phyloP scores from a whole-genome alignment of 805 yeast genomes.

The Blastobotrys terrestris region DNA sequence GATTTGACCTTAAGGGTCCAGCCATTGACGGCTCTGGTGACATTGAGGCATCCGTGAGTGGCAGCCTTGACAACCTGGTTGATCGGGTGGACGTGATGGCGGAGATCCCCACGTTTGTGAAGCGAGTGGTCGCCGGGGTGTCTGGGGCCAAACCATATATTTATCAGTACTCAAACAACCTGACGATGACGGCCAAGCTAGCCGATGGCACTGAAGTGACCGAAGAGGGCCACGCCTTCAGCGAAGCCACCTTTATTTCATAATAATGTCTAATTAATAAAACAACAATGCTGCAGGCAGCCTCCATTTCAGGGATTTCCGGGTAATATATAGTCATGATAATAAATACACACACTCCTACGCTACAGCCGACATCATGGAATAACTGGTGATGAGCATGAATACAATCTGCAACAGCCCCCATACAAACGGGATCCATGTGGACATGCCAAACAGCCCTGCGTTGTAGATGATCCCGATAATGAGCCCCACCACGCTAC shows the following conservation, averaged over 20 bases:
- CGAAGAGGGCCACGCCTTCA: slow-evolving; percentile 64
- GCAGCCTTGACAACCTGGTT: slow-evolving; percentile 54
- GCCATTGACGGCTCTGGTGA: slow-evolving; percentile 39
- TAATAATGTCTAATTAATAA: slow-evolving; percentile 11
- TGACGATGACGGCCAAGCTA: slow-evolving; percentile 40
- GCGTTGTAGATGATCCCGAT: slow-evolving; percentile 70
- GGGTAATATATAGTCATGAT: too few relatives aligned
- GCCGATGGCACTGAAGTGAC: slow-evolving; percentile 36
- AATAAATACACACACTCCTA: too few relatives aligned
- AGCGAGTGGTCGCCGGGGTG: slow-evolving; percentile 86
- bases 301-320: too few relatives aligned
- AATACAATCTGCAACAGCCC: slow-evolving; percentile 62
- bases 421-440: slow-evolving; percentile 92
- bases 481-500: slow-evolving; percentile 71
- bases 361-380: slow-evolving; percentile 44
- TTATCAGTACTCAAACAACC: slow-evolving; percentile 76
- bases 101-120: slow-evolving; percentile 90
- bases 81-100: slow-evolving; percentile 98
- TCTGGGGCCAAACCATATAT: slow-evolving; percentile 97
- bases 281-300: too few relatives aligned
- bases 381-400: slow-evolving; percentile 61
- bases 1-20: slow-evolving; percentile 51
- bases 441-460: slow-evolving; percentile 80
- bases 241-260: slow-evolving; percentile 75
- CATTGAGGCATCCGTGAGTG: slow-evolving; percentile 48